Percentiles rank a stretch among this genome's conserved stretches.
Evolutionary conservation across 805 yeast species (phyloP).

Genomic region (Saccharomycopsis sp.): DNA sequence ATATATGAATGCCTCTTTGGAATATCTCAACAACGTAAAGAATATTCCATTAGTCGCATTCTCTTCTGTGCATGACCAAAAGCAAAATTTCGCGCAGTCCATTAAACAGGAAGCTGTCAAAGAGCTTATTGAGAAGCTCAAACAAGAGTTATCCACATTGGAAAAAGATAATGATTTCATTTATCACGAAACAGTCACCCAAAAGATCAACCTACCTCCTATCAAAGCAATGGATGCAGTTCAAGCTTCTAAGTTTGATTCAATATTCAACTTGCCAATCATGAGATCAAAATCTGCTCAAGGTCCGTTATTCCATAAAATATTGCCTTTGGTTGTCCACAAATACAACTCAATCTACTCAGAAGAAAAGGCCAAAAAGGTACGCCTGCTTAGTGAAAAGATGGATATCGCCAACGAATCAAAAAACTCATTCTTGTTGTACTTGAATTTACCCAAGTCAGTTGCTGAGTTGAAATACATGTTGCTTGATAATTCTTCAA

Average conservation of each 20-base stretch:
- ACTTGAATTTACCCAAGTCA: constrained; percentile 50
- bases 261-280: constrained; percentile 32
- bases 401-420: constrained; percentile 75
- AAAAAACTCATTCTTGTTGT: constrained; percentile 69
- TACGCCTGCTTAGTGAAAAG: constrained; percentile 66
- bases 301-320: constrained; percentile 57
- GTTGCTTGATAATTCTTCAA: constrained; percentile 12
- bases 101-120: constrained; percentile 29
- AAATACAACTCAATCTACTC: constrained; percentile 82
- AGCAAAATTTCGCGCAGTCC: constrained; percentile 10
- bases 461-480: constrained; percentile 41
- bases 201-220: constrained; percentile 48
- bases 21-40: constrained; percentile 37
- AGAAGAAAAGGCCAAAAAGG: constrained; percentile 73
- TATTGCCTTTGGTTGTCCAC: constrained; percentile 80
- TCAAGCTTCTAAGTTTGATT: constrained; percentile 44
- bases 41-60: constrained; percentile 20
- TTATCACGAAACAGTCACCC: constrained; percentile 72
- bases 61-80: constrained; percentile 13
- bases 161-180: constrained; percentile 84
- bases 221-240: constrained; percentile 64
- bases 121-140: constrained; percentile 28
- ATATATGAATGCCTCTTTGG: constrained; percentile 23
- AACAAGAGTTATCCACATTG: constrained; percentile 31
- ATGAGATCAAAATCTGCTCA: constrained; percentile 32